Conservation (phyloP, 805 yeast species). For the Starmerella ratchasimensis region DNA sequence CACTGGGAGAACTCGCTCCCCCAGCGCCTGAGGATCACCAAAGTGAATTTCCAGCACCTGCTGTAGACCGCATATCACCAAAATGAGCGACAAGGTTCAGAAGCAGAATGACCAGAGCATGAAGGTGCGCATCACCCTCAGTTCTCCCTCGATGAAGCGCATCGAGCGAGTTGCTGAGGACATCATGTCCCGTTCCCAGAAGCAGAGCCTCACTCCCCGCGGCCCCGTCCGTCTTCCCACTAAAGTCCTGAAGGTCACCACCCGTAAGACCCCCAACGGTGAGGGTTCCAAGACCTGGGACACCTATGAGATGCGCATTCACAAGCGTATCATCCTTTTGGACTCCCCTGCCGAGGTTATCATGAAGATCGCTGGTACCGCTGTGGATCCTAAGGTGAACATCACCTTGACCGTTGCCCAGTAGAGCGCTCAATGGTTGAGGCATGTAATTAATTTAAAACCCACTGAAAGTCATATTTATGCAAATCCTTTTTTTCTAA, state of each 20-base stretch:
- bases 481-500: no score
- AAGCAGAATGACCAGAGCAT: constrained; percentile 72
- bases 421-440: constrained; percentile 16
- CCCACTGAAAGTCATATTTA: constrained; percentile 1
- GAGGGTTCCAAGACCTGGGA: constrained; percentile 99
- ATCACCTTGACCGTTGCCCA: constrained; percentile 36
- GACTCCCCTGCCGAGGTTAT: constrained; percentile 90
- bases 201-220: constrained; percentile 67
- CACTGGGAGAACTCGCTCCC: constrained; percentile 1
- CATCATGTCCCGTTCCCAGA: constrained; percentile 78
- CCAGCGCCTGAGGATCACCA: neutral
- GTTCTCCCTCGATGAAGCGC: constrained; percentile 97
- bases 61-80: constrained; percentile 10
- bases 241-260: constrained; percentile 91
- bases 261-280: constrained; percentile 99
- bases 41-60: constrained; percentile 6
- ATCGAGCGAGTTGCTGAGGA: constrained; percentile 88
- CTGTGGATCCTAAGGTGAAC: constrained; percentile 99
- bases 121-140: constrained; percentile 98
- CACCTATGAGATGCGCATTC: constrained; percentile 98
- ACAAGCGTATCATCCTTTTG: constrained; percentile 98
- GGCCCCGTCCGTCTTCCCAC: constrained; percentile 99
- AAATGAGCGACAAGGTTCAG: constrained; percentile 40
- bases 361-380: constrained; percentile 93
- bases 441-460: constrained; percentile 14